Conservation (phyloP, 2,329 filamentous ascomycete genomes). For the Talaromyces sp. region DNA sequence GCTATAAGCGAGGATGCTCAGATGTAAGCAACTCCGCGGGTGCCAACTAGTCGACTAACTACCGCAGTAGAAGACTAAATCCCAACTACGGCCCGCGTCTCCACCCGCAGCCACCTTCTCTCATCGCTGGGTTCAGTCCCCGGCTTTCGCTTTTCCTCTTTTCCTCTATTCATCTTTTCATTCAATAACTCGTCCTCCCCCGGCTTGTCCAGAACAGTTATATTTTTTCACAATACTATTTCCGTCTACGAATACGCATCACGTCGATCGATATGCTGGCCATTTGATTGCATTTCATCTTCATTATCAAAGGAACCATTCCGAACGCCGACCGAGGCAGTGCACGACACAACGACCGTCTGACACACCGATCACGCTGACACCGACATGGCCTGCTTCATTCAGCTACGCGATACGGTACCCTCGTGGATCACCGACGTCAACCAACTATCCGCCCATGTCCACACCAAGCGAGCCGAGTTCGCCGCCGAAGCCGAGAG, state of each 20-base stretch:
- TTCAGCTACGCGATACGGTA: slow-evolving; percentile 17
- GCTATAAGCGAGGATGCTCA: no score
- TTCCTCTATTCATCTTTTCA: background rate
- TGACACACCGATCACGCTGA: background rate
- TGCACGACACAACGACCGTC: background rate
- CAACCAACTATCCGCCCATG: slow-evolving; percentile 13
- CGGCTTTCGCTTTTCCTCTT: background rate
- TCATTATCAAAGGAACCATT: background rate
- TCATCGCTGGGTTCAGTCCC: background rate
- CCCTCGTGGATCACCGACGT: slow-evolving; percentile 16
- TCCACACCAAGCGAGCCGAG: slow-evolving; percentile 17
- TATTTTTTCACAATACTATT: background rate
- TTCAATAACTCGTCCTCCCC: background rate
- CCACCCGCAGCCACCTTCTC: slow-evolving; percentile 7
- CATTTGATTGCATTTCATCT: background rate
- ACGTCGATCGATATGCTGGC: slow-evolving; percentile 1
- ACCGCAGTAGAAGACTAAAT: no score
- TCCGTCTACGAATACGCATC: background rate
- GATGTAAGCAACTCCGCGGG: background rate
- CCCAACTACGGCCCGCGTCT: slow-evolving; percentile 4
- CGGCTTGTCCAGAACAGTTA: background rate
- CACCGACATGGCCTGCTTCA: slow-evolving; percentile 15
- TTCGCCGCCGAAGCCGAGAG: slow-evolving; percentile 16
- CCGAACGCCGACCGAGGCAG: background rate
- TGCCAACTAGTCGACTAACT: background rate